Conservation (phyloP, 495 filamentous ascomycete species). For the Venustampulla echinocandica region DNA sequence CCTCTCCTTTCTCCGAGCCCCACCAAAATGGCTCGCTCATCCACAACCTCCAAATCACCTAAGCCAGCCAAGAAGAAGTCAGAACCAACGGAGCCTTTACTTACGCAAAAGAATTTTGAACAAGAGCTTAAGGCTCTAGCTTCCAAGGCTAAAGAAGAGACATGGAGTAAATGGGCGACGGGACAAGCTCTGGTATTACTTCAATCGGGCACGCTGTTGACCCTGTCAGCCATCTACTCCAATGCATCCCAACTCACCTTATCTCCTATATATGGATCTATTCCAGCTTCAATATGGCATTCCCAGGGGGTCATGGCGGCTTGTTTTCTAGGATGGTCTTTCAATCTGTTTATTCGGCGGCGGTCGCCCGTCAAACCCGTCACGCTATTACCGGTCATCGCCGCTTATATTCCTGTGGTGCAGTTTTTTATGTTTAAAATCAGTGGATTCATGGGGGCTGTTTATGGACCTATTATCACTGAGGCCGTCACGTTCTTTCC, state of each 20-base stretch:
- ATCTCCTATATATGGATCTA: slow-evolving; percentile 78
- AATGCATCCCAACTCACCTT: slow-evolving; percentile 66
- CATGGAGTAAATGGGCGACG: slow-evolving; percentile 24
- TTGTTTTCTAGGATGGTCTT: slow-evolving; percentile 54
- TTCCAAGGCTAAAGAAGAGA: slow-evolving; percentile 40
- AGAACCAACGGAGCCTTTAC: slow-evolving; percentile 7
- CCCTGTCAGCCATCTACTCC: slow-evolving; percentile 64
- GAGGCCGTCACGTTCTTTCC: slow-evolving; percentile 65
- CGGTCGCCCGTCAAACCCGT: slow-evolving; percentile 32
- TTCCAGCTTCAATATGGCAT: slow-evolving; percentile 66
- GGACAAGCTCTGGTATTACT: slow-evolving; percentile 21
- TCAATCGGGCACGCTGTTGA: slow-evolving; percentile 42
- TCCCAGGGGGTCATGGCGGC: slow-evolving; percentile 51
- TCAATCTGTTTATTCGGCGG: slow-evolving; percentile 40
- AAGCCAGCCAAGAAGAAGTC: background rate
- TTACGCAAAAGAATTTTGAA: slow-evolving; percentile 41
- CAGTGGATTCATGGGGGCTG: slow-evolving; percentile 55
- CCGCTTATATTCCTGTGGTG: slow-evolving; percentile 61
- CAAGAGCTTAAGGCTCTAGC: slow-evolving; percentile 41
- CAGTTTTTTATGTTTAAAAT: slow-evolving; percentile 59
- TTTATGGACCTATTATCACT: slow-evolving; percentile 64
- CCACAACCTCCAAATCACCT: slow-evolving; percentile 9
- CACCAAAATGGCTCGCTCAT: background rate
- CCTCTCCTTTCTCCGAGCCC: no score
- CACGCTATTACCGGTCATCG: slow-evolving; percentile 54